Evolutionary conservation across 2,329 filamentous ascomycete species (phyloP).

Genomic region (Sporothrix pseudoabietina): DNA sequence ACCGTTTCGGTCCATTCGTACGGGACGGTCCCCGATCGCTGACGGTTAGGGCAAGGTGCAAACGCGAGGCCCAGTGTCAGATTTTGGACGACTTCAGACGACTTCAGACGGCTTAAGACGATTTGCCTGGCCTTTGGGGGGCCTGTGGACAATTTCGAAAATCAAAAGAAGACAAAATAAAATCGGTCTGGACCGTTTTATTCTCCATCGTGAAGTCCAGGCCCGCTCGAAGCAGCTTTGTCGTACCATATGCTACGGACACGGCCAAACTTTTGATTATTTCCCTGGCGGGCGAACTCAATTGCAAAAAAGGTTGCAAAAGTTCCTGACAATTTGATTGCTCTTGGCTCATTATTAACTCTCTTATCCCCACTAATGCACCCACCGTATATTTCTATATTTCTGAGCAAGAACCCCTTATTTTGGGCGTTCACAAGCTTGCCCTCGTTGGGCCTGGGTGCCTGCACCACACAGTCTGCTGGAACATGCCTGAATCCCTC

Average conservation of each 20-base stretch:
- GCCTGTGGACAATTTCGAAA: background rate
- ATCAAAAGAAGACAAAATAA: background rate
- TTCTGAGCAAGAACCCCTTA: background rate
- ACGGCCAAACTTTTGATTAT: background rate
- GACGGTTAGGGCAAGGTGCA: no score
- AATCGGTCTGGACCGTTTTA: background rate
- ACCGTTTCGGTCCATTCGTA: constrained; percentile 10
- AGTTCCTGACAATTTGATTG: background rate
- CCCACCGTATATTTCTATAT: background rate
- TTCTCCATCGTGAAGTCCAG: background rate
- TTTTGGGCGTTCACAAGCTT: background rate
- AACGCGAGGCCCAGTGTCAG: background rate
- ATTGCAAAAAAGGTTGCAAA: constrained; percentile 3
- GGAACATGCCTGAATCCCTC: background rate
- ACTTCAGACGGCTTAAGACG: background rate
- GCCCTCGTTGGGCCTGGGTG: background rate
- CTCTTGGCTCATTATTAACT: background rate
- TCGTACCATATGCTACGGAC: background rate
- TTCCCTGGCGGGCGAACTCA: background rate
- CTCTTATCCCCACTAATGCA: background rate
- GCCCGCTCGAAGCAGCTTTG: background rate
- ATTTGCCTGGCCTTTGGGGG: no score
- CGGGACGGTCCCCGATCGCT: background rate
- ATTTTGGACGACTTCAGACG: background rate
- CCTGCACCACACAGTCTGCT: background rate